Conservation (phyloP, 768 basidiomycete species). For the Mycena indigotica region DNA sequence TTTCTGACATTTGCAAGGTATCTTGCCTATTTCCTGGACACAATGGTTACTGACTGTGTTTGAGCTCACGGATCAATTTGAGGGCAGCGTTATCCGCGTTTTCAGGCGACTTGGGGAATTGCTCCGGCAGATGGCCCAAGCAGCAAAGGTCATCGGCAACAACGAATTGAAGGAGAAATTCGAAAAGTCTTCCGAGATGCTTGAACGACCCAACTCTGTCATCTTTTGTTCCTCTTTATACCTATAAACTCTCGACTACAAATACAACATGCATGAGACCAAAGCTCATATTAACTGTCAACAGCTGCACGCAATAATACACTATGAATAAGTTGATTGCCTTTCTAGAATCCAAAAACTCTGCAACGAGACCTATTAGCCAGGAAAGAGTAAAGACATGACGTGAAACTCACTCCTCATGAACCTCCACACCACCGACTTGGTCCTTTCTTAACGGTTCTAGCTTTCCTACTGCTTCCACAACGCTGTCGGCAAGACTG, state of each 20-base stretch:
- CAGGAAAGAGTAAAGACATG: neutral
- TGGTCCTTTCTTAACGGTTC: slow-evolving; percentile 35
- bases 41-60: too few relatives aligned
- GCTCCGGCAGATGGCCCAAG: slow-evolving; percentile 92
- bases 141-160: slow-evolving; percentile 96
- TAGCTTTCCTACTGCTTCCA: slow-evolving; percentile 36
- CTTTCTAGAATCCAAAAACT: neutral
- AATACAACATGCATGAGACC: too few relatives aligned
- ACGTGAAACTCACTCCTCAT: slow-evolving; percentile 27
- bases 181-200: slow-evolving; percentile 87
- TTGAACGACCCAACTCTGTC: slow-evolving; percentile 91
- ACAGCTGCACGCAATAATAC: too few relatives aligned
- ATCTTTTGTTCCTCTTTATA: slow-evolving; percentile 89
- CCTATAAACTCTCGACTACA: slow-evolving; percentile 36
- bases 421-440: slow-evolving; percentile 50
- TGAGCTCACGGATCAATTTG: slow-evolving; percentile 96
- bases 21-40: slow-evolving; percentile 19
- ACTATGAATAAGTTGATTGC: neutral
- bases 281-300: too few relatives aligned
- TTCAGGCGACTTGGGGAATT: slow-evolving; percentile 94
- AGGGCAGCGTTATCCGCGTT: slow-evolving; percentile 94
- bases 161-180: slow-evolving; percentile 92
- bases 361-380: neutral
- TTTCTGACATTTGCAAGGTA: slow-evolving; percentile 95
- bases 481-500: slow-evolving; percentile 38